Evolutionary conservation across 495 filamentous ascomycete genomes (phyloP).

Genomic region (Cercophora sp.): DNA sequence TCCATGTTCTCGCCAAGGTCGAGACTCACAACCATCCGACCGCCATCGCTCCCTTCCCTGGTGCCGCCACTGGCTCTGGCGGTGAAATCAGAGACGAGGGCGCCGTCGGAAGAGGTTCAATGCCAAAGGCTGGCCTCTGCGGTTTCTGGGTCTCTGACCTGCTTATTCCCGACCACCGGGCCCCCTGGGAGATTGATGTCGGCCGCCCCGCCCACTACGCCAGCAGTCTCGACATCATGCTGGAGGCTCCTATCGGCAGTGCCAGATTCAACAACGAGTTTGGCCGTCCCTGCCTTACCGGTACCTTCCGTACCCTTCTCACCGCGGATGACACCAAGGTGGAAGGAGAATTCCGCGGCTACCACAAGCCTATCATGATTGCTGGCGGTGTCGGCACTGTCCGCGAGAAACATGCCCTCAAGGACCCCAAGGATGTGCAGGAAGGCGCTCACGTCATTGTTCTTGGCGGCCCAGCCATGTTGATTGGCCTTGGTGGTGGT

Average conservation of each 20-base stretch:
- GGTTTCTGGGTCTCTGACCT: slow-evolving; percentile 95
- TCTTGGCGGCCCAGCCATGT: slow-evolving; percentile 92
- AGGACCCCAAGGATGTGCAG: slow-evolving; percentile 69
- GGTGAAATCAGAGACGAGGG: slow-evolving; percentile 95
- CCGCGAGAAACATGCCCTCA: slow-evolving; percentile 86
- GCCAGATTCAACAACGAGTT: slow-evolving; percentile 98
- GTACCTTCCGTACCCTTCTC: slow-evolving; percentile 85
- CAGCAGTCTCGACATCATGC: slow-evolving; percentile 91
- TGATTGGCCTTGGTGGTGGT: slow-evolving; percentile 93
- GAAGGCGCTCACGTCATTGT: slow-evolving; percentile 85
- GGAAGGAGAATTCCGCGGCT: slow-evolving; percentile 70
- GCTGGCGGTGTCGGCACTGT: slow-evolving; percentile 96
- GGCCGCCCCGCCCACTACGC: slow-evolving; percentile 90
- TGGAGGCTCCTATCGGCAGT: slow-evolving; percentile 91
- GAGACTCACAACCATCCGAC: slow-evolving; percentile 99
- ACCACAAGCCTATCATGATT: slow-evolving; percentile 99
- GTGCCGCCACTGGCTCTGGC: slow-evolving; percentile 91
- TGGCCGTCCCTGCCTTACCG: slow-evolving; percentile 82
- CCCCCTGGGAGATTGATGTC: slow-evolving; percentile 88
- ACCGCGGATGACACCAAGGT: slow-evolving; percentile 47
- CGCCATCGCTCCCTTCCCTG: slow-evolving; percentile 77
- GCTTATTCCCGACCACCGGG: slow-evolving; percentile 71
- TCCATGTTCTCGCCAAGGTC: slow-evolving; percentile 90
- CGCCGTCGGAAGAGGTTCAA: slow-evolving; percentile 87
- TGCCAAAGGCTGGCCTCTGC: slow-evolving; percentile 85